Evolutionary conservation across 768 basidiomycete genomes (phyloP).

Genomic region (Austroboletus festivus): DNA sequence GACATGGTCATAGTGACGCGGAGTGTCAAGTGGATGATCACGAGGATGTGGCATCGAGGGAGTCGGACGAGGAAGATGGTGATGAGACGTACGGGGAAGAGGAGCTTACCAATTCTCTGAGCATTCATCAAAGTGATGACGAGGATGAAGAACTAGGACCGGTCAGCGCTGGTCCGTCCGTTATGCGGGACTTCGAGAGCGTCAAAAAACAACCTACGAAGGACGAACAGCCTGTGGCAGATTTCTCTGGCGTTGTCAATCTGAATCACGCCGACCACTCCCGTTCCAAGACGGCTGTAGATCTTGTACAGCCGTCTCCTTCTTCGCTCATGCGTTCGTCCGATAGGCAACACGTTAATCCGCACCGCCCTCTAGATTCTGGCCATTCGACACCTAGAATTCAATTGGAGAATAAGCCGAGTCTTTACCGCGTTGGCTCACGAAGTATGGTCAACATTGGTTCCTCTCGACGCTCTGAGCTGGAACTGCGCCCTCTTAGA

Average conservation of each 20-base stretch:
- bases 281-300: constrained; percentile 7
- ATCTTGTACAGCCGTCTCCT: constrained; percentile 7
- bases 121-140: constrained; percentile 37
- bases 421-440: constrained; percentile 58
- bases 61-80: constrained; percentile 34
- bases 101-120: constrained; percentile 35
- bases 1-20: constrained; percentile 30
- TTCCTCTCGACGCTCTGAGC: constrained; percentile 30
- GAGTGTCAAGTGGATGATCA: constrained; percentile 24
- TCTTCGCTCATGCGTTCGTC: constrained; percentile 11
- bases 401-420: constrained; percentile 31
- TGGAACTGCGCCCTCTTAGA: constrained; percentile 15
- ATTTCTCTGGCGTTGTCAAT: neutral
- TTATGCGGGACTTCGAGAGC: neutral
- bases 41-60: constrained; percentile 19
- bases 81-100: constrained; percentile 35
- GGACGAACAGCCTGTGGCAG: constrained; percentile 1
- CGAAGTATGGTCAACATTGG: constrained; percentile 61
- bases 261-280: constrained; percentile 2
- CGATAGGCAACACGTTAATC: constrained; percentile 1
- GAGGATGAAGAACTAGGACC: constrained; percentile 32
- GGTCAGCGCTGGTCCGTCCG: constrained; percentile 19
- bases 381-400: constrained; percentile 5
- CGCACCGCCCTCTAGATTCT: neutral
- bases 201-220: constrained; percentile 11